These are phyloP conservation scores for Odonthalia washingtoniensis DNA, from an alignment of 31 red algal genomes.

Conservation along the genomic window DNA sequence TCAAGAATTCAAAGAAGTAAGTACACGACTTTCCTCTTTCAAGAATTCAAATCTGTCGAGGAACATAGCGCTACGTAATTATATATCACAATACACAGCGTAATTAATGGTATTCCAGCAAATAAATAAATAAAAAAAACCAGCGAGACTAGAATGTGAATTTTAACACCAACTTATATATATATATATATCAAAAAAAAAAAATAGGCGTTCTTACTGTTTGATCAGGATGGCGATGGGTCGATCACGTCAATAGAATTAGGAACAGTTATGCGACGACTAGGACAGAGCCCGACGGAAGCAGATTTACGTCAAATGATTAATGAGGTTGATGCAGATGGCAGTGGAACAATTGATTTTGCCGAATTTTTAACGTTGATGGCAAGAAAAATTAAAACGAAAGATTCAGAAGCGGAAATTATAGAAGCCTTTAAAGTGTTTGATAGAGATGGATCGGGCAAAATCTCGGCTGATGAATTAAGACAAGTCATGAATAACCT, in stretches of 20 bases:
- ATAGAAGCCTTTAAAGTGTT: constrained; percentile 95
- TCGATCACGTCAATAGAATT: constrained; percentile 83
- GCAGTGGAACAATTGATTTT: constrained; percentile 85
- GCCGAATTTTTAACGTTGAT: constrained; percentile 93
- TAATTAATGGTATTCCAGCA: too few relatives aligned
- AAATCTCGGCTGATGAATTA: constrained; percentile 84
- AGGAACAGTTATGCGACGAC: constrained; percentile 86
- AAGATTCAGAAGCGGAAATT: constrained; percentile 87
- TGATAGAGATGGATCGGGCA: constrained; percentile 93
- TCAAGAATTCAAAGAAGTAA: constrained; percentile 84
- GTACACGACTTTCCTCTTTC: constrained; percentile 12
- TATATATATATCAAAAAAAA: too few relatives aligned
- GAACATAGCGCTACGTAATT: too few relatives aligned
- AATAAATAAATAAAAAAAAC: too few relatives aligned
- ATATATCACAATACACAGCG: too few relatives aligned
- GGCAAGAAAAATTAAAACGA: constrained; percentile 81
- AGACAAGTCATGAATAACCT: constrained; percentile 87
- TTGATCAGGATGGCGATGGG: constrained; percentile 93
- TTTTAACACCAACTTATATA: too few relatives aligned
- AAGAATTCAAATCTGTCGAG: too few relatives aligned
- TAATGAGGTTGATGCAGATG: constrained; percentile 89
- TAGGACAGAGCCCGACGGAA: constrained; percentile 92
- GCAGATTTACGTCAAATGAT: constrained; percentile 85
- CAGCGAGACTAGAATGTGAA: too few relatives aligned
- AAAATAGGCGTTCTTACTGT: constrained; percentile 54